These are phyloP conservation scores for Colletotrichum sp. DNA, from an alignment of 2,329 filamentous ascomycete genomes.

Conservation along the genomic window DNA sequence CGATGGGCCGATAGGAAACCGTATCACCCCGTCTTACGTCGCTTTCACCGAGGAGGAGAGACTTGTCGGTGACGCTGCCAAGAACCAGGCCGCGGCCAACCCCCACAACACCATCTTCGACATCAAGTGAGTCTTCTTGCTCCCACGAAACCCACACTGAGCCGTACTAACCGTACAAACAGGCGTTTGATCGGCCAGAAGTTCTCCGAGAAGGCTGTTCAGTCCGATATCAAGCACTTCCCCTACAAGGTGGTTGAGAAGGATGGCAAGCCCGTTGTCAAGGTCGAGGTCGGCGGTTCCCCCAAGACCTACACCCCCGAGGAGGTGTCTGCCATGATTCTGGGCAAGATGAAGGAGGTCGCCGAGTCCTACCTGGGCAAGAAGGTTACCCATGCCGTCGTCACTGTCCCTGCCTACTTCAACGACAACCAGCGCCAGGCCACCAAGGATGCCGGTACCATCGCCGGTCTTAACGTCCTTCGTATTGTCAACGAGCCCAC, in stretches of 20 bases:
- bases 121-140: slow-evolving; percentile 64
- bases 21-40: slow-evolving; percentile 94
- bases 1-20: slow-evolving; percentile 69
- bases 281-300: slow-evolving; percentile 70
- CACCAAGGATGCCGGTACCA: slow-evolving; percentile 92
- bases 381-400: slow-evolving; percentile 86
- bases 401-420: slow-evolving; percentile 97
- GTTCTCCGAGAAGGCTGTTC: slow-evolving; percentile 83
- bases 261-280: slow-evolving; percentile 86
- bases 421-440: slow-evolving; percentile 97
- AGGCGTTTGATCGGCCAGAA: slow-evolving; percentile 88
- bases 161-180: too few relatives aligned
- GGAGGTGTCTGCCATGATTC: slow-evolving; percentile 81
- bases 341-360: slow-evolving; percentile 85
- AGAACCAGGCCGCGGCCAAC: slow-evolving; percentile 91
- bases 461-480: slow-evolving; percentile 92
- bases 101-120: slow-evolving; percentile 79
- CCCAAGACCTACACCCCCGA: slow-evolving; percentile 80
- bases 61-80: slow-evolving; percentile 95
- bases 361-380: slow-evolving; percentile 81
- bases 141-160: too few relatives aligned
- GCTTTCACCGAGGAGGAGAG: slow-evolving; percentile 97
- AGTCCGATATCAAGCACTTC: slow-evolving; percentile 97
- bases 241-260: slow-evolving; percentile 93
- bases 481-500: slow-evolving; percentile 98